Evolutionary conservation across 306 rosid species (phyloP), one percentile per base, ranked within the genome.

Genomic region (Cyclanthera cordifolia): DNA sequence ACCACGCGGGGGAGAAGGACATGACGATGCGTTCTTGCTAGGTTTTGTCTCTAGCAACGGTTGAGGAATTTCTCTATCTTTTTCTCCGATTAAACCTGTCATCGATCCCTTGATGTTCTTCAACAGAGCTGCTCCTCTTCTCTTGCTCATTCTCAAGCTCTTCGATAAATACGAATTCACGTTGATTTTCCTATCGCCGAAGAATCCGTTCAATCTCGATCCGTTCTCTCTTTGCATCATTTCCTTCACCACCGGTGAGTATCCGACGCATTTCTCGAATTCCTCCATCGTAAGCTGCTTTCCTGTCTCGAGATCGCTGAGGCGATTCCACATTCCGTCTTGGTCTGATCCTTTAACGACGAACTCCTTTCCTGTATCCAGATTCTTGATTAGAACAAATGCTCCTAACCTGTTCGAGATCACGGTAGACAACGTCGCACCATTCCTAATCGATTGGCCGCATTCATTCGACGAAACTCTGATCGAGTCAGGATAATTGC

Each of bases 341-440:
- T 90, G 82, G 0, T 78, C 81, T 15, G 57, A 85, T 51, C 85
- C 96, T 0, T 82, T 93, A 2, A 93, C 95, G 2, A 93, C 79
- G 47, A 93, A 93, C 72, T 90, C 95, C 16, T 75, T 93, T 15
- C 99, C 99, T 0, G 94, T 93, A 41, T 93, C 96, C 69, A 87
- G 52, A 69, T 85, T 93, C 76, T 87, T 93, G 3, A 93, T 90
- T 56, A 93, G 32, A 66, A 87, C 86, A 63, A 90, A 34, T 4
- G 8, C 41, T 34, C 41, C 41, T 34, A 34, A 34, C 41, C 41
- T 34, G 41, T 34, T 34, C 41, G 41, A 34, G 8, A 34, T 5
- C 4, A 34, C 41, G 6, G 41, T 34, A 8, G 41, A 34, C 4
- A 34, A 5, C 5, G 41, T 86, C 0, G 96, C 87, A 0, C 89